Base-by-base conservation (phyloP, 2,329 filamentous ascomycete species). In the Sclerotinia minor region DNA sequence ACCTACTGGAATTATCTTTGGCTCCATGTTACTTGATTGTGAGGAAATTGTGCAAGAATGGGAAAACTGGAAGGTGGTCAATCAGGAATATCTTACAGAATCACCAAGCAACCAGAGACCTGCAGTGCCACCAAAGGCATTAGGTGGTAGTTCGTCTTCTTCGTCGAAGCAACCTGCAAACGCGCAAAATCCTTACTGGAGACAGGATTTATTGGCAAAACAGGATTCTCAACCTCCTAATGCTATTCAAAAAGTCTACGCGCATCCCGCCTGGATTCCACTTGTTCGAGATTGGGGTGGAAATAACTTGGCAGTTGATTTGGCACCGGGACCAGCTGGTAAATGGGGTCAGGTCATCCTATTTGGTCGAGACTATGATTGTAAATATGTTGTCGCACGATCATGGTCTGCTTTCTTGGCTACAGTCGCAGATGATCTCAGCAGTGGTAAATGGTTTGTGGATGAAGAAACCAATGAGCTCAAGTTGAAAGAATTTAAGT, bases 21-120 rank as follows among this genome's bases (percentile, higher is more conserved):
- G 94, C 69, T 90, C 88, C 77, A 99, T 99, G 95, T 81, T 99
- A 71, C 86, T 99, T 68, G 95, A 99, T 79, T 98, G 95, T 77
- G 95, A 99, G 79, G 95, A 99, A 77, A 97, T 99, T 73, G 90
- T 97, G 29, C 93, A 97, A 78, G 95, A 99, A 78, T 98, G 94
- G 92, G 90, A 92, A 75, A 96, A 97, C 77, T 99, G 95, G 95
- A 89, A 92, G 74, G 89, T 87, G 71, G 95, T 99, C 71, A 97
- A 97, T 77, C 88, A 94, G 68, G 92, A 97, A 76, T 97, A 91
- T 78, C 84, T 98, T 69, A 73, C 66, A 9, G 71, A 76, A 78
- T 87, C 79, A 60, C 81, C 79, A 75, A 83, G 81, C 75, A 83
- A 81, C 72, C 82, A 78, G 77, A 88, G 80, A 67, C 87, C 90